Evolutionary conservation across 139 green algal genomes (phyloP).

Genomic region (Chlorella vulgaris): DNA sequence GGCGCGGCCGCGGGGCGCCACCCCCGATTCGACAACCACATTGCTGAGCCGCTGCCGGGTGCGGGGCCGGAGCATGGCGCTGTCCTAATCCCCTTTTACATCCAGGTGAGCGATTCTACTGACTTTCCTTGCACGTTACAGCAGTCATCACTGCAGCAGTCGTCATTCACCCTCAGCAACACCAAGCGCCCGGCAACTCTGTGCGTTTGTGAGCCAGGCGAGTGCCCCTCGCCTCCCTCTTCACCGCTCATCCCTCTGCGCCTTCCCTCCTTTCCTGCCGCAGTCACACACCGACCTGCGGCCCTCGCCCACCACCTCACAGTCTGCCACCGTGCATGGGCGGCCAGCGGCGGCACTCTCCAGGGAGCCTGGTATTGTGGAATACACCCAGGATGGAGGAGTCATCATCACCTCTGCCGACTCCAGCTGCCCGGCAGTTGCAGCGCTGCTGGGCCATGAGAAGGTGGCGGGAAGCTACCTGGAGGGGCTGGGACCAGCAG

Average conservation of each 20-base stretch:
- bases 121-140: no score
- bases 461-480: conserved; percentile 32
- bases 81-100: no score
- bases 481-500: conserved; percentile 2
- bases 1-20: neutral
- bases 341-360: neutral
- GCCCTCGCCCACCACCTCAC: neutral
- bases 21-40: conserved; percentile 12
- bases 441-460: conserved; percentile 24
- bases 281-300: conserved; percentile 34
- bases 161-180: conserved; percentile 14
- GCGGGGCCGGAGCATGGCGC: neutral
- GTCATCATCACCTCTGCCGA: conserved; percentile 32
- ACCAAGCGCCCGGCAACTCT: neutral
- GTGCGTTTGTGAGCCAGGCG: neutral
- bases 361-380: conserved; percentile 6
- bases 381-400: conserved; percentile 24
- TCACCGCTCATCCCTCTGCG: neutral
- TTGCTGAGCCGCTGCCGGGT: neutral
- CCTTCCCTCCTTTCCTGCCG: neutral
- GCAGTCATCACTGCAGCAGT: no score
- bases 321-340: conserved; percentile 5
- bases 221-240: neutral
- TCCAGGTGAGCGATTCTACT: no score
- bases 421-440: conserved; percentile 13